Evolutionary conservation across 495 filamentous ascomycete genomes (phyloP), one percentile per base, ranked within the genome.

Genomic region (Penicillium paxilli): DNA sequence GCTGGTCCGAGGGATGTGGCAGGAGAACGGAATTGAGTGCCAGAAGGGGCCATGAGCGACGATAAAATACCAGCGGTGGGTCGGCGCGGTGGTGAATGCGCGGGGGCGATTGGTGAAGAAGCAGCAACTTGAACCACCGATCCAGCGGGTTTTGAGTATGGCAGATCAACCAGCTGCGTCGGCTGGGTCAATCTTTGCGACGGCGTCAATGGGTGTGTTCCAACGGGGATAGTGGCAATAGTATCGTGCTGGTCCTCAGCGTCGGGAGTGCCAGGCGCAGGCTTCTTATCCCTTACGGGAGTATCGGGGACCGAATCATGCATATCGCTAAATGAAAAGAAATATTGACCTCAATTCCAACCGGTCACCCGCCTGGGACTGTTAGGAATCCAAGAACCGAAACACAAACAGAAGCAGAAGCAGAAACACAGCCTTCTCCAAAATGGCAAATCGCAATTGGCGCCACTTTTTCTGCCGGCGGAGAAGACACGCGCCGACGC

Each of bases 91-190:
- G 82, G 80, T 37, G 81, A 80, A 19, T 77, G 73, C 16, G 70
- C 57, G 14, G 77, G 67, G 28, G 74, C 76, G 47, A 84, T 78
- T 1, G 90, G 89, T 1, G 91, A 94, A n/a, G 91, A 94, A 10
- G 87, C 88, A 24, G 84, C 84, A 2, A 97, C 92, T 62, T 96
- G 91, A 35, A 97, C 78, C 10, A 85, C 71, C 4, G 87, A 80
- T 41, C 60, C 65, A 41, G 62, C 46, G 7, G 59, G 58, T 0
- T 53, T 55, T 30, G 67, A 61, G 30, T 68, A 65, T 4, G 68
- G 60, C 30, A 58, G 53, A n/a, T 74, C 67, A 33, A 88, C 62
- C 11, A 90, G 75, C 54, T 94, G 90, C 0, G 90, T 93, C 0
- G 90, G 85, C 59, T 92, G 87, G 1, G 86, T 88, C 54, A 65